Conservation (phyloP, 148 eudicot species). For the Rhododendron molle region DNA sequence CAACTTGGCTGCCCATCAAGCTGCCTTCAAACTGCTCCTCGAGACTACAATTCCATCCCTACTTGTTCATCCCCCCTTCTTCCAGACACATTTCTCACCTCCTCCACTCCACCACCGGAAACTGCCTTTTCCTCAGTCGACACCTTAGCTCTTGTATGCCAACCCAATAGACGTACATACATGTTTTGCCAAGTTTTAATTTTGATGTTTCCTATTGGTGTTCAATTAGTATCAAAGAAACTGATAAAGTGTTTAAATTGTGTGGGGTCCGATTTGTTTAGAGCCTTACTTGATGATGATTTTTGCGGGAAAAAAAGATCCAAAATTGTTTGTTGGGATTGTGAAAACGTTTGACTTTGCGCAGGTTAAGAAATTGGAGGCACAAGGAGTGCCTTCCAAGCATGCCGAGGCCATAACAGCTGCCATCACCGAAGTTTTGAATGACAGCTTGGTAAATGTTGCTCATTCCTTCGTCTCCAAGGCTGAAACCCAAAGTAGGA, state of each 20-base stretch:
- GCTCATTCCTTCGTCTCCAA: conserved; percentile 62
- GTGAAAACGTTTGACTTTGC: not conserved
- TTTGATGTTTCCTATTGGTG: not conserved
- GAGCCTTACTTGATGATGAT: not conserved
- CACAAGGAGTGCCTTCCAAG: conserved; percentile 69
- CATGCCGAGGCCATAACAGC: conserved; percentile 80
- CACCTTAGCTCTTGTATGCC: conserved; percentile 70
- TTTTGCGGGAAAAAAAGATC: not conserved
- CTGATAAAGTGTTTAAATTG: not conserved
- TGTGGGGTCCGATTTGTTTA: not conserved
- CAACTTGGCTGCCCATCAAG: not conserved
- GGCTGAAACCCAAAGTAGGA: conserved; percentile 62
- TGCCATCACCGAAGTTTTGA: conserved; percentile 67
- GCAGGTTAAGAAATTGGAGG: conserved; percentile 78
- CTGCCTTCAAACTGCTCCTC: not conserved
- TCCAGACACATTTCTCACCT: conserved; percentile 49
- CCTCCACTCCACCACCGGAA: conserved; percentile 34
- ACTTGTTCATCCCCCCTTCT: conserved; percentile 3
- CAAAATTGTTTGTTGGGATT: not conserved
- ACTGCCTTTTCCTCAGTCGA: conserved; percentile 74
- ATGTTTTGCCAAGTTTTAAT: not conserved
- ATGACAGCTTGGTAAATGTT: conserved; percentile 71
- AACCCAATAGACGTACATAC: no score
- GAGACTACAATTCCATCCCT: not conserved
- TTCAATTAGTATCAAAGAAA: not conserved